A percentile compares a stretch with the other conserved stretches of the same genome.
phyloP scores from a whole-genome alignment of 768 basidiomycete genomes.

The Amanita pseudoporphyria region DNA sequence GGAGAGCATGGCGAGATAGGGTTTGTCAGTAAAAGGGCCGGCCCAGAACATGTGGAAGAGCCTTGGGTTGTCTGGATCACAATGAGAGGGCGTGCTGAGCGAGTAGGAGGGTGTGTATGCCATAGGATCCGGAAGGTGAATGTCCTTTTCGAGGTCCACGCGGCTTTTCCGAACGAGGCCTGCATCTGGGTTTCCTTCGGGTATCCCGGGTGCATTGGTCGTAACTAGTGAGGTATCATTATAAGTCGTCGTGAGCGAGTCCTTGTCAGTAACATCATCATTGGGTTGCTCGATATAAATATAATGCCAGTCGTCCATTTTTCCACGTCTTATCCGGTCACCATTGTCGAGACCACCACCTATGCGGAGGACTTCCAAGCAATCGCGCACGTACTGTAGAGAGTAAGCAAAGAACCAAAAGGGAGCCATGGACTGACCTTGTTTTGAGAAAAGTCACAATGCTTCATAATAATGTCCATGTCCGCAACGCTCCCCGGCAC shows the following conservation, averaged over 20 bases:
- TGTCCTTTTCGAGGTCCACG: conserved; percentile 45
- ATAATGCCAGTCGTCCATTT: conserved; percentile 70
- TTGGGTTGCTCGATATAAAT: conserved; percentile 55
- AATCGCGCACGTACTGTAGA: conserved; percentile 85
- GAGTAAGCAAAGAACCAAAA: neutral
- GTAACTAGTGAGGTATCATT: conserved; percentile 9
- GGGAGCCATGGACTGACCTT: conserved; percentile 36
- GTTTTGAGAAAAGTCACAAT: conserved; percentile 72
- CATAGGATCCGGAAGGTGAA: conserved; percentile 38
- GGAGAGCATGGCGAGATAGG: conserved; percentile 85
- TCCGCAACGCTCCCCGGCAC: conserved; percentile 77
- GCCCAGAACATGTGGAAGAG: conserved; percentile 97
- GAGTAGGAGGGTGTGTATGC: conserved; percentile 33
- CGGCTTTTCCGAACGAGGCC: conserved; percentile 51
- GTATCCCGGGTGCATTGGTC: neutral
- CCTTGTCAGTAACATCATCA: conserved; percentile 14
- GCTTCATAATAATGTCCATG: conserved; percentile 76
- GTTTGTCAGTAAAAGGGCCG: conserved; percentile 93
- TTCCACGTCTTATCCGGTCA: conserved; percentile 59
- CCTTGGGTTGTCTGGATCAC: conserved; percentile 70
- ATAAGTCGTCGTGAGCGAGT: conserved; percentile 6
- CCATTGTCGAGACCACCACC: conserved; percentile 81
- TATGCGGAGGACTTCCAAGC: conserved; percentile 79
- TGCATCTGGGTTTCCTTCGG: conserved; percentile 32
- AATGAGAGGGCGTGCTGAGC: conserved; percentile 31